A percentile compares a stretch with the other conserved stretches of the same genome.
These are phyloP conservation scores for Lignosus rhinocerotis DNA, from an alignment of 1,284 basidiomycete species.

Conservation along the genomic window DNA sequence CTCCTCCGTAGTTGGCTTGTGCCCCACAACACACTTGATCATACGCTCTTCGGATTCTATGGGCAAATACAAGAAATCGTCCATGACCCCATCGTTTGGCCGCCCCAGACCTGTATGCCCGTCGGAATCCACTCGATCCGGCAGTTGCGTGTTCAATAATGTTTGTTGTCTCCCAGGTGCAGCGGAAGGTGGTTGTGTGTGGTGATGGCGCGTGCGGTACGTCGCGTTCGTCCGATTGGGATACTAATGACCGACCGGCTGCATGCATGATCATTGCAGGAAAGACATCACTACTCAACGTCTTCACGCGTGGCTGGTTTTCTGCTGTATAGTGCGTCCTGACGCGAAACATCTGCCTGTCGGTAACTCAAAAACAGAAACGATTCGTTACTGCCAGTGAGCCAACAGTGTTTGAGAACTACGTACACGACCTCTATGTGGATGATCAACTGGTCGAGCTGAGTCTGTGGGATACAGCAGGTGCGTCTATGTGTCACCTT, in stretches of 20 bases:
- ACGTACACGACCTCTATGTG: slow-evolving; percentile 82
- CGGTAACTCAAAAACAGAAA: neutral
- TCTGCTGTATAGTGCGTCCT: slow-evolving; percentile 80
- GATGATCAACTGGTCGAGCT: slow-evolving; percentile 87
- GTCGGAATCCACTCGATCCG: neutral
- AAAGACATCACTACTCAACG: slow-evolving; percentile 83
- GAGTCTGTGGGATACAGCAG: slow-evolving; percentile 96
- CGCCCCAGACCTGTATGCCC: slow-evolving; percentile 22
- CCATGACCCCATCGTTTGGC: slow-evolving; percentile 31
- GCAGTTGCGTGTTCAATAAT: neutral
- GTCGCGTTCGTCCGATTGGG: slow-evolving; percentile 21
- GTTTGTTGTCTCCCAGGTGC: slow-evolving; percentile 41
- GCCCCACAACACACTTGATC: neutral
- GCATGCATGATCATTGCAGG: slow-evolving; percentile 42
- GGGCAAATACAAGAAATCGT: slow-evolving; percentile 31
- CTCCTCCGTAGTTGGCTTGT: neutral
- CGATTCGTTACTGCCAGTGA: slow-evolving; percentile 57
- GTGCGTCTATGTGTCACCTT: slow-evolving; percentile 44
- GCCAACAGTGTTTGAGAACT: slow-evolving; percentile 93
- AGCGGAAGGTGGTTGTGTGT: slow-evolving; percentile 79
- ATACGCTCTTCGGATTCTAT: slow-evolving; percentile 15
- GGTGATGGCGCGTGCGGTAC: slow-evolving; percentile 92
- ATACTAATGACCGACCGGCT: slow-evolving; percentile 15
- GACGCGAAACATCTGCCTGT: too few relatives aligned
- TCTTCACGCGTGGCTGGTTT: slow-evolving; percentile 85